Evolutionary conservation across 2,329 filamentous ascomycete species (phyloP).

Genomic region (Hawksworthiomyces lignivorus): DNA sequence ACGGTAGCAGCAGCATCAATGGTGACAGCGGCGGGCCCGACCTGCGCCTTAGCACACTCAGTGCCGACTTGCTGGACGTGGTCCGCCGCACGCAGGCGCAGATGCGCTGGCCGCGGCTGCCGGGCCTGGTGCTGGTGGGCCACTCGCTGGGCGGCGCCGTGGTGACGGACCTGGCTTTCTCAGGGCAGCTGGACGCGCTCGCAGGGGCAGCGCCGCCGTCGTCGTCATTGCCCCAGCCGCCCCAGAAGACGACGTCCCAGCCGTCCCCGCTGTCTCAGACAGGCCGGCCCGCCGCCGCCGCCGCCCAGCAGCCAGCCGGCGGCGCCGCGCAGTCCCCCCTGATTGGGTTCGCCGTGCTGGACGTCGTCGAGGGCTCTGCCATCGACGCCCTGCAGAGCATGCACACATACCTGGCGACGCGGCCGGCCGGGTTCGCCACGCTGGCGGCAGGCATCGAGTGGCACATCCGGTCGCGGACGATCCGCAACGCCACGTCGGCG

Average conservation of each 20-base stretch:
- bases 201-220: no score
- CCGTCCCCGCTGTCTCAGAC: no score
- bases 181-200: slow-evolving; percentile 57
- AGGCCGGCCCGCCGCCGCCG: slow-evolving; percentile 31
- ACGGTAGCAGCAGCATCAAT: not conserved
- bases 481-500: slow-evolving; percentile 77
- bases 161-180: slow-evolving; percentile 71
- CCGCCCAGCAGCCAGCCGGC: not conserved
- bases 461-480: slow-evolving; percentile 83
- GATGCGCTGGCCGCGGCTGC: slow-evolving; percentile 67
- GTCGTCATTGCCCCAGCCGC: no score
- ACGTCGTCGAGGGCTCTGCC: slow-evolving; percentile 92
- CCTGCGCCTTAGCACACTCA: slow-evolving; percentile 64
- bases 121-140: slow-evolving; percentile 74
- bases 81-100: slow-evolving; percentile 57
- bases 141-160: slow-evolving; percentile 92
- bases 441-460: slow-evolving; percentile 80
- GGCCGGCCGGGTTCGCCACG: slow-evolving; percentile 71
- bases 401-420: slow-evolving; percentile 79
- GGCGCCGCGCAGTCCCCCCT: slow-evolving; percentile 33
- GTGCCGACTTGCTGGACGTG: slow-evolving; percentile 62
- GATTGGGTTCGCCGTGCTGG: slow-evolving; percentile 75
- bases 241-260: no score
- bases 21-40: slow-evolving; percentile 38
- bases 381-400: slow-evolving; percentile 93